Evolutionary conservation across 192 early-diverging fungal species (phyloP).

Genomic region (Haplosporangium gracile): DNA sequence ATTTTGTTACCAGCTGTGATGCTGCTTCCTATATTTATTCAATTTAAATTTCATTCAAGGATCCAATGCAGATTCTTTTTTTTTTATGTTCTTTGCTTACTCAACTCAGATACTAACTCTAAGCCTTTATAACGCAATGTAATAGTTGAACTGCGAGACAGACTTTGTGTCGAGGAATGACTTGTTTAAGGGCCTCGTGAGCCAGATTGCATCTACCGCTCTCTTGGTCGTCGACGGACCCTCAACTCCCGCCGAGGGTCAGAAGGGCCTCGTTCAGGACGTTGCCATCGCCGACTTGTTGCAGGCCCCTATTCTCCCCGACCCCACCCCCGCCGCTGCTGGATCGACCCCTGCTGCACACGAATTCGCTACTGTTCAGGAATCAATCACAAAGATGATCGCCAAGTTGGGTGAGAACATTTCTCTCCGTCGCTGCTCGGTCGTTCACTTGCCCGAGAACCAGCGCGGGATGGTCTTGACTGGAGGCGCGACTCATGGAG

Average conservation of each 20-base stretch:
- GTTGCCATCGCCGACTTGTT: slow-evolving; percentile 55
- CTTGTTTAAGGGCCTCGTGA: slow-evolving; percentile 81
- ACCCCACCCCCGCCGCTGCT: slow-evolving; percentile 43
- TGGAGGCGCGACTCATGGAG: slow-evolving; percentile 83
- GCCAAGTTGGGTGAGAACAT: slow-evolving; percentile 94
- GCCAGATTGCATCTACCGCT: slow-evolving; percentile 69
- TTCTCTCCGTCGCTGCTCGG: slow-evolving; percentile 76
- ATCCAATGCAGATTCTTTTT: too few species aligned
- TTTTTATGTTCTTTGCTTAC: too few species aligned
- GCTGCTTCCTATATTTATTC: too few species aligned
- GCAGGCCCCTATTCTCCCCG: slow-evolving; percentile 67
- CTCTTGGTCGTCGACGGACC: slow-evolving; percentile 56
- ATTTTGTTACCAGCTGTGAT: too few species aligned
- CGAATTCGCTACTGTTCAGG: slow-evolving; percentile 64
- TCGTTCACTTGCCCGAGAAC: slow-evolving; percentile 54
- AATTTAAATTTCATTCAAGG: too few species aligned
- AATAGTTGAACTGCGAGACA: slow-evolving; percentile 91
- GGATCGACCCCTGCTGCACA: slow-evolving; percentile 19
- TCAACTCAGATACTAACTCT: not conserved
- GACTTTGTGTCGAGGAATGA: slow-evolving; percentile 94
- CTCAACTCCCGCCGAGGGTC: not conserved
- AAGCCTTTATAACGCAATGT: slow-evolving; percentile 3
- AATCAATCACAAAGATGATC: slow-evolving; percentile 80
- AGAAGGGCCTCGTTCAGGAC: slow-evolving; percentile 45
- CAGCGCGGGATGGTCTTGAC: slow-evolving; percentile 58